Base-by-base conservation (phyloP, 1,284 basidiomycete genomes). In the Athelia sp. region DNA sequence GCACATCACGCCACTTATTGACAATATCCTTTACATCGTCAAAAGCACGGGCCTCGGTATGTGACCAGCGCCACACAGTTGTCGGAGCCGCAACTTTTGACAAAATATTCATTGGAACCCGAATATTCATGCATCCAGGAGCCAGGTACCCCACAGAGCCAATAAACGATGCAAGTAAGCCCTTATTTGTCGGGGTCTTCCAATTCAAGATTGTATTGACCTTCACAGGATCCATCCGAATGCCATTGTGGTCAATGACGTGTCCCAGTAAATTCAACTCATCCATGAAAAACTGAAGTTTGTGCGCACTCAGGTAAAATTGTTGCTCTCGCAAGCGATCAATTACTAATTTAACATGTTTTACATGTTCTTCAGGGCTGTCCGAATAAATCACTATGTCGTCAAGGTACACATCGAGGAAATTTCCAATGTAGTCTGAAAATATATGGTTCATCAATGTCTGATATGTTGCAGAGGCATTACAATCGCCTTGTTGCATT, bases 331-430 rank as follows among this genome's bases (percentile, higher is more conserved):
- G n/a, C n/a, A n/a, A n/a, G n/a, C n/a, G n/a, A 15, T 59, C 54
- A 15, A 66, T 50, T 1, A 65, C 51, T 1, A 36, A 48, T 40
- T 57, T 52, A 13, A 61, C 48, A 42, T 62, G 57, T 21, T 52
- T 29, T 0, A 60, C 46, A 44, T 66, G 65, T 2, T 65, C 60
- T 17, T 61, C 55, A 2, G 58, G 29, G 0, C 53, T 55, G 43
- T 66, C 53, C 3, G 60, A 60, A 49, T 58, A 64, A 13, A 67
- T 53, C 4, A 64, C 48, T 4, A 64, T 57, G 34, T 65, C 58
- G 45, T 65, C 62, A 1, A 67, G 52, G 46, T 66, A 67, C 1
- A 66, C 60, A 44, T 63, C 59, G 57, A 65, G 58, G 31, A 57
- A 65, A 24, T 57, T 47, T 1, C 64, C 64, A 42, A 68, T 59